Evolutionary conservation across 805 yeast species (phyloP).

Genomic region (Huiozyma naganishii): DNA sequence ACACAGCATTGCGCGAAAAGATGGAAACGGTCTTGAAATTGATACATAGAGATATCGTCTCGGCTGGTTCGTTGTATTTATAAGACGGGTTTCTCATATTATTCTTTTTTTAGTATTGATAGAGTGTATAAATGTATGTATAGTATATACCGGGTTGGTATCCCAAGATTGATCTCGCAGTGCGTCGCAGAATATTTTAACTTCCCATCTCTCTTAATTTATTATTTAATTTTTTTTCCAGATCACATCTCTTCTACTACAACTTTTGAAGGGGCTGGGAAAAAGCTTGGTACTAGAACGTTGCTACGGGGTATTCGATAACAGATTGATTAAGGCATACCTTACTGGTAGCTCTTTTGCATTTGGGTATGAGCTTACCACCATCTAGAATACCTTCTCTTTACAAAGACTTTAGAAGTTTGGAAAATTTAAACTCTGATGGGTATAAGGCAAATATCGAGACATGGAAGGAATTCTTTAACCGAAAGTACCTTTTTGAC

Average conservation of each 20-base stretch:
- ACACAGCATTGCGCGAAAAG: conserved; percentile 71
- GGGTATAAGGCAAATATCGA: conserved; percentile 32
- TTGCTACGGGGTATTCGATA: too few relatives aligned
- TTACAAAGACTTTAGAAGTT: conserved; percentile 30
- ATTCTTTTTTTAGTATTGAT: neutral
- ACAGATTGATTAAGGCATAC: too few relatives aligned
- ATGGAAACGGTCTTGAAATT: conserved; percentile 78
- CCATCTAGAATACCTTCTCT: conserved; percentile 30
- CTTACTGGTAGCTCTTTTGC: too few relatives aligned
- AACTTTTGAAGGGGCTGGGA: too few relatives aligned
- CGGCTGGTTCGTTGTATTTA: conserved; percentile 87
- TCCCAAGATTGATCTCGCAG: too few relatives aligned
- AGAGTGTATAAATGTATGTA: too few relatives aligned
- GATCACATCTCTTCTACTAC: too few relatives aligned
- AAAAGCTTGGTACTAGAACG: too few relatives aligned
- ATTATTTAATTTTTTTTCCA: too few relatives aligned
- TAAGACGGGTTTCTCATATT: conserved; percentile 4
- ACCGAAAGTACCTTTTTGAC: conserved; percentile 3
- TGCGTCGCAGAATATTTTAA: too few relatives aligned
- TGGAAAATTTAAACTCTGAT: conserved; percentile 31
- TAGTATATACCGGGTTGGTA: too few relatives aligned
- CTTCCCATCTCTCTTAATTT: too few relatives aligned
- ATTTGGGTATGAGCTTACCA: conserved; percentile 10
- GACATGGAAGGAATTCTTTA: conserved; percentile 29
- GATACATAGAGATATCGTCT: conserved; percentile 91